phyloP scores from a whole-genome alignment of 495 filamentous ascomycete genomes.

The Aspergillus affinis region DNA sequence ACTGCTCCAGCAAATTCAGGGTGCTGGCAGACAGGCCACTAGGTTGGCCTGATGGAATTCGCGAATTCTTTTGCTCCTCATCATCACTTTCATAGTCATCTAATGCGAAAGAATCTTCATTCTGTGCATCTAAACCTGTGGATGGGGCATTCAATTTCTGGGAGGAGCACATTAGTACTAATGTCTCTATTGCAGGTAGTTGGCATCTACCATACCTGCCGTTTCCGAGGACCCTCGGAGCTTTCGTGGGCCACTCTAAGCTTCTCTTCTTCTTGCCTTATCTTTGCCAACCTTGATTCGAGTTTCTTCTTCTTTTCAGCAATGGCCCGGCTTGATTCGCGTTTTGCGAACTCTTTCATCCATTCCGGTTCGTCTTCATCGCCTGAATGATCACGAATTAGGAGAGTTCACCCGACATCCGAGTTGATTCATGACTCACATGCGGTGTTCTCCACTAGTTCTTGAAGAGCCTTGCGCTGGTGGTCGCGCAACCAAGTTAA shows the following conservation, averaged over 20 bases:
- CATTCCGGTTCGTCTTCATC: slow-evolving; percentile 83
- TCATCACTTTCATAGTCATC: slow-evolving; percentile 80
- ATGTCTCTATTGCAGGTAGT: neutral
- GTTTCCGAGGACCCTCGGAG: slow-evolving; percentile 48
- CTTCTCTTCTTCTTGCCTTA: slow-evolving; percentile 67
- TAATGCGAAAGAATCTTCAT: slow-evolving; percentile 73
- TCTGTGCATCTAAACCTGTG: slow-evolving; percentile 38
- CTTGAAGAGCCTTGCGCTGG: slow-evolving; percentile 67
- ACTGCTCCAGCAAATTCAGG: slow-evolving; percentile 39
- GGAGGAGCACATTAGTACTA: slow-evolving; percentile 8
- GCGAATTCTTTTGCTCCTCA: slow-evolving; percentile 30
- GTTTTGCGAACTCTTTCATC: slow-evolving; percentile 75
- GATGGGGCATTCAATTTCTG: slow-evolving; percentile 36
- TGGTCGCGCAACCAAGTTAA: slow-evolving; percentile 91
- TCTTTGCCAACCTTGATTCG: slow-evolving; percentile 65
- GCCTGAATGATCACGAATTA: slow-evolving; percentile 22
- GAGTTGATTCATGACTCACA: slow-evolving; percentile 24
- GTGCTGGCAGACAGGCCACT: slow-evolving; percentile 46
- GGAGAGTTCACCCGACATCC: neutral
- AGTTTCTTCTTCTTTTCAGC: slow-evolving; percentile 65
- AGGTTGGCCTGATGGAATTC: slow-evolving; percentile 19
- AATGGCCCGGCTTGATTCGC: slow-evolving; percentile 66
- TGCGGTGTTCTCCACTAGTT: slow-evolving; percentile 37
- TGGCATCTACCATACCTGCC: slow-evolving; percentile 38
- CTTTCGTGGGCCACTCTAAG: slow-evolving; percentile 50